Base-by-base conservation (phyloP, 2,329 filamentous ascomycete genomes). In the Exophiala mesophila region DNA sequence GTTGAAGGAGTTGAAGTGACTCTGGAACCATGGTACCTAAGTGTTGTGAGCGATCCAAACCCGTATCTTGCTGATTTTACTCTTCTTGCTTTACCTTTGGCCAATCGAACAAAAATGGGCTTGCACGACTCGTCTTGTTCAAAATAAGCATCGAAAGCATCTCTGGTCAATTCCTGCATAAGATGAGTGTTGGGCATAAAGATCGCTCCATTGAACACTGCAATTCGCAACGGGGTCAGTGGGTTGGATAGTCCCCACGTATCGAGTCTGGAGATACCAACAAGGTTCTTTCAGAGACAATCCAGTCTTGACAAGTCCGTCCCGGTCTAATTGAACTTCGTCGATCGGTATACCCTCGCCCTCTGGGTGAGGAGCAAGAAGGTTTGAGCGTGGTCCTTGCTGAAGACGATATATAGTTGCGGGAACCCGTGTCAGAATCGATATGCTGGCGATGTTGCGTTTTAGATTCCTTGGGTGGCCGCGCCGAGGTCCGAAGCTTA, bases 101-200 rank as follows among this genome's bases (percentile, higher is more conserved):
- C 36, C 21, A 47, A 20, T n/a, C 45, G 24, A 26, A 47, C 36
- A 17, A 47, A 17, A 18, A 47, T 31, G 15, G 41, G 45, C 32
- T 41, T 47, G 41, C 35, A 30, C 10, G 36, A 28, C 34, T 37
- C 30, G 31, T 47, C 45, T 31, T 44, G 28, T 32, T 47, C 45
- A 9, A 35, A 20, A 29, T 44, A 41, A 29, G 8, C 24, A 28
- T 47, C 40, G 26, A 47, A 47, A 30, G 45, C 41, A 31, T 39
- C 20, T 40, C 45, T 47, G 15, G 36, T 33, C 31, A 47, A 44
- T 21, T 47, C 45, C 36, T 47, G 45, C 41, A 47, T 47, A 7
- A 44, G 30, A 30, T 23, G 33, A 36, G 45, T 47, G 23, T 47
- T 47, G 34, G 45, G 45, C 41, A 47, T 47, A 31, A 47, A 47